phyloP scores from a whole-genome alignment of 1,139 yeast genomes.

The Protomyces pachydermus region DNA sequence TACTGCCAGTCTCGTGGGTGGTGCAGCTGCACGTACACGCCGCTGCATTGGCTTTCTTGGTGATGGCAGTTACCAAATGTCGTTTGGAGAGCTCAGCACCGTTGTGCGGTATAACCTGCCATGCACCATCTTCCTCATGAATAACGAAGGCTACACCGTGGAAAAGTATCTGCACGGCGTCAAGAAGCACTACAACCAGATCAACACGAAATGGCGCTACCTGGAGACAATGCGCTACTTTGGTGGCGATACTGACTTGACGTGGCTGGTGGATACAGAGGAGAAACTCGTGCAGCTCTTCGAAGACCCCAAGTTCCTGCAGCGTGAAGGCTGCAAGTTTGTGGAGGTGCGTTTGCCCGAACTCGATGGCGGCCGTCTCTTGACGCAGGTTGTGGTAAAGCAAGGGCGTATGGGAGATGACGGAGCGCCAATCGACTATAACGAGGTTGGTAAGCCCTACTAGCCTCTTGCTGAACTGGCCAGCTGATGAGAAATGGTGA shows the following conservation, averaged over 20 bases:
- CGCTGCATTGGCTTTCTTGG: slow-evolving; percentile 66
- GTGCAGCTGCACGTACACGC: slow-evolving; percentile 33
- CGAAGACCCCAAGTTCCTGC: background rate
- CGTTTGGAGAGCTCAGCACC: slow-evolving; percentile 71
- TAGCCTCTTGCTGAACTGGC: background rate
- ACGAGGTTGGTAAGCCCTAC: slow-evolving; percentile 1
- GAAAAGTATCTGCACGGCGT: slow-evolving; percentile 63
- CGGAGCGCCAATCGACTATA: background rate
- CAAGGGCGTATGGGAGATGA: background rate
- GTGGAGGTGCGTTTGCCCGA: background rate
- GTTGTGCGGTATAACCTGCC: slow-evolving; percentile 55
- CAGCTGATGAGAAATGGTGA: too few species aligned
- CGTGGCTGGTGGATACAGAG: background rate
- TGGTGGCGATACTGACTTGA: slow-evolving; percentile 43
- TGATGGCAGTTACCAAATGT: slow-evolving; percentile 90
- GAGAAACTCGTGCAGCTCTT: background rate
- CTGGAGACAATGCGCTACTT: slow-evolving; percentile 56
- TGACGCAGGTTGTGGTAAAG: slow-evolving; percentile 1
- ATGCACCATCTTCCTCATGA: slow-evolving; percentile 63
- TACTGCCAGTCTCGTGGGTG: slow-evolving; percentile 77
- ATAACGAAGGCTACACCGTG: slow-evolving; percentile 61
- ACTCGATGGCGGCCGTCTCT: slow-evolving; percentile 1
- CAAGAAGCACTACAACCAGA: slow-evolving; percentile 68
- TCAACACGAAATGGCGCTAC: slow-evolving; percentile 77
- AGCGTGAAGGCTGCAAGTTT: background rate